Percentiles rank a stretch among this genome's conserved stretches.
These are phyloP conservation scores for Penicillium angulare DNA, from an alignment of 495 filamentous ascomycete species.

Conservation along the genomic window DNA sequence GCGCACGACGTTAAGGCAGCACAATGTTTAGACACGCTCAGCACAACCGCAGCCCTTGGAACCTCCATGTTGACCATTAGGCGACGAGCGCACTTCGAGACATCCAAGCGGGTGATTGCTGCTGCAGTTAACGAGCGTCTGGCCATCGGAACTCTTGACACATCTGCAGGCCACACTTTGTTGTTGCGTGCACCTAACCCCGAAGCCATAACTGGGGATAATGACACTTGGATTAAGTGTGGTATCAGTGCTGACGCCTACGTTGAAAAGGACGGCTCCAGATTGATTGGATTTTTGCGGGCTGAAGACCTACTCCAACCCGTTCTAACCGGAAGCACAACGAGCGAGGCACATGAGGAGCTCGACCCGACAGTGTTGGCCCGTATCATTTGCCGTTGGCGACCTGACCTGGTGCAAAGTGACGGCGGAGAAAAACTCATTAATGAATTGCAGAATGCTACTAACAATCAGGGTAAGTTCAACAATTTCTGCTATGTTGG, in stretches of 20 bases:
- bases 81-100: neutral
- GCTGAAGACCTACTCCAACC: neutral
- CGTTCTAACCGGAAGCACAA: neutral
- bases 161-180: neutral
- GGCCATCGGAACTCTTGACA: neutral
- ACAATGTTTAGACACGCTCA: neutral
- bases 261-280: neutral
- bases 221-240: neutral
- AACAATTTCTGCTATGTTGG: neutral
- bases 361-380: neutral
- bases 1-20: neutral
- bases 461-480: neutral
- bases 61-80: neutral
- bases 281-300: neutral
- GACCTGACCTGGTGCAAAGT: neutral
- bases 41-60: neutral
- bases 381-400: neutral
- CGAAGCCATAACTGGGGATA: neutral
- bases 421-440: neutral
- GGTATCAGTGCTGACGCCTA: neutral
- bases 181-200: neutral
- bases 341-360: neutral
- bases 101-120: neutral
- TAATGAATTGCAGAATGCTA: neutral
- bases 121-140: neutral